Conservation (phyloP, 495 filamentous ascomycete species). For the Penicillium arizonense region DNA sequence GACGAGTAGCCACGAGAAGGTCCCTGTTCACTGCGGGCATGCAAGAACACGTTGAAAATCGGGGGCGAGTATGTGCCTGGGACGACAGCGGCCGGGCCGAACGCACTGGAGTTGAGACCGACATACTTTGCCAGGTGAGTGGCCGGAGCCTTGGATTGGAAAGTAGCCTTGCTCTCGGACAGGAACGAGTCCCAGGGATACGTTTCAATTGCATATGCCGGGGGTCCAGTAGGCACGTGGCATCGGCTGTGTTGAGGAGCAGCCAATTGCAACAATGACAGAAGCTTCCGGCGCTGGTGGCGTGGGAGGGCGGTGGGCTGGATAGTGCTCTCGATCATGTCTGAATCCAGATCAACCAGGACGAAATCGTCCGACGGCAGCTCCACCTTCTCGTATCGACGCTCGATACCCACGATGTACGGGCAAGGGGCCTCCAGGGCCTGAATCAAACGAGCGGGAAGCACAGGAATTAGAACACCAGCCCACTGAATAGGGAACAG, state of each 20-base stretch:
- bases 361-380: slow-evolving; percentile 97
- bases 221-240: slow-evolving; percentile 84
- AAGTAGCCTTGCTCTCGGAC: slow-evolving; percentile 79
- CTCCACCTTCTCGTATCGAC: slow-evolving; percentile 87
- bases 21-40: slow-evolving; percentile 64
- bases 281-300: slow-evolving; percentile 85
- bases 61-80: slow-evolving; percentile 46
- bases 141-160: slow-evolving; percentile 63
- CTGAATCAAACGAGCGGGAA: slow-evolving; percentile 83
- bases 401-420: slow-evolving; percentile 94
- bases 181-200: slow-evolving; percentile 88
- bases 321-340: slow-evolving; percentile 78
- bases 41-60: slow-evolving; percentile 89
- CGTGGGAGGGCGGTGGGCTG: slow-evolving; percentile 74
- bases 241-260: slow-evolving; percentile 87
- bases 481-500: slow-evolving; percentile 91
- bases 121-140: slow-evolving; percentile 81
- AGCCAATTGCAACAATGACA: slow-evolving; percentile 82
- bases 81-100: slow-evolving; percentile 62
- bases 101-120: slow-evolving; percentile 81
- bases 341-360: slow-evolving; percentile 86
- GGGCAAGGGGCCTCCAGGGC: slow-evolving; percentile 94
- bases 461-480: slow-evolving; percentile 87
- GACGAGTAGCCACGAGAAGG: slow-evolving; percentile 44
- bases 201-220: slow-evolving; percentile 86